Percentiles rank a stretch among this genome's conserved stretches.
These are phyloP conservation scores for Naganishia vishniacii DNA, from an alignment of 768 basidiomycete genomes.

Conservation along the genomic window DNA sequence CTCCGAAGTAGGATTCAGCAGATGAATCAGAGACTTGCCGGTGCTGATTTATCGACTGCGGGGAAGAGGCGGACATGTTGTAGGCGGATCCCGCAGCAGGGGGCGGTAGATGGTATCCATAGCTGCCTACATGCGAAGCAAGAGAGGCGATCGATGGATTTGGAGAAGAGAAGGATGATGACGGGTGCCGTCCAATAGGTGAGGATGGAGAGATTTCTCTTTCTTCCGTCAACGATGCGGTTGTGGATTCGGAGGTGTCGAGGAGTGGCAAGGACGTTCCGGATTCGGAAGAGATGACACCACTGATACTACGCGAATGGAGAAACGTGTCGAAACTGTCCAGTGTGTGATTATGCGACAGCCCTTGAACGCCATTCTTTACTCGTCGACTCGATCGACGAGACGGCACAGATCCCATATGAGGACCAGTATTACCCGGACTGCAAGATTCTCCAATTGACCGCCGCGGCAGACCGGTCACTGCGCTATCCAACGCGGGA, in stretches of 20 bases:
- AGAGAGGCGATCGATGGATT: not conserved
- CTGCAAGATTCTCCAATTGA: not conserved
- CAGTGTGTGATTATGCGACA: not conserved
- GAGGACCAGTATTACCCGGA: not conserved
- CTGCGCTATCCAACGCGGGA: not conserved
- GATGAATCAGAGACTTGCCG: constrained; percentile 2
- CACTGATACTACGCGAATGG: not conserved
- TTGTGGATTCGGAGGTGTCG: not conserved
- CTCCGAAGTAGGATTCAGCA: not conserved
- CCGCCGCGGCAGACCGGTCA: not conserved
- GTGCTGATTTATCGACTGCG: too few relatives aligned
- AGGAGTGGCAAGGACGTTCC: not conserved
- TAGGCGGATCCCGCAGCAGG: constrained; percentile 12
- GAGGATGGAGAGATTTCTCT: not conserved
- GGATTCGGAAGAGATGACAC: not conserved
- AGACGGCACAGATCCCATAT: not conserved
- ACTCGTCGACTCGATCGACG: not conserved
- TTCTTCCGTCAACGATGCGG: not conserved
- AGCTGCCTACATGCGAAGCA: not conserved
- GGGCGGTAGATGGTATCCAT: constrained; percentile 9
- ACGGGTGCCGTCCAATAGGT: not conserved
- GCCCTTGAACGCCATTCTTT: not conserved
- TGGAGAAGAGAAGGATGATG: not conserved
- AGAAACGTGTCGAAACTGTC: not conserved
- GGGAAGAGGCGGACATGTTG: not conserved